Percentiles rank a stretch among this genome's conserved stretches.
Conservation (phyloP, 148 eudicot genomes). For the Arbutus unedo region DNA sequence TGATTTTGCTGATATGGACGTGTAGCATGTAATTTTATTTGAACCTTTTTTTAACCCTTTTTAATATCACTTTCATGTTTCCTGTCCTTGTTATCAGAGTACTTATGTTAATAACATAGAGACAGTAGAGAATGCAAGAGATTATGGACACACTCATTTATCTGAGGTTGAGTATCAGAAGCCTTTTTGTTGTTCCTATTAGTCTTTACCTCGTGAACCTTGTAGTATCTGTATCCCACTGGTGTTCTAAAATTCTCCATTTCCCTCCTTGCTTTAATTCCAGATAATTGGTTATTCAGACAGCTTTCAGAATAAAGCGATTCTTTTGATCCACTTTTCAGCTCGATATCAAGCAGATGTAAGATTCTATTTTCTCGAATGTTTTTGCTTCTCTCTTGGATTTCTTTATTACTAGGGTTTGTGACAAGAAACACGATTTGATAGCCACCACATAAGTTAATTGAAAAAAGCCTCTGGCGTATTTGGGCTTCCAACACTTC, state of each 20-base stretch:
- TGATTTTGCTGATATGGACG: neutral
- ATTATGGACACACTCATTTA: conserved; percentile 85
- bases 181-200: conserved; percentile 3
- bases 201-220: neutral
- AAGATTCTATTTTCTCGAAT: conserved; percentile 28
- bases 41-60: neutral
- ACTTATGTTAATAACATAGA: conserved; percentile 58
- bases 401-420: neutral
- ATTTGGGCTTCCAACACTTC: neutral
- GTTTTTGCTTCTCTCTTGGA: neutral
- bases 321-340: conserved; percentile 92
- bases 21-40: neutral
- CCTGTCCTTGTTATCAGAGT: conserved; percentile 43
- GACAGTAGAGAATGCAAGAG: conserved; percentile 79
- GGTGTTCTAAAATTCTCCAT: neutral
- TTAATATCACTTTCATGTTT: neutral
- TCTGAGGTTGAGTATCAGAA: conserved; percentile 52
- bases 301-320: conserved; percentile 78
- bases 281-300: conserved; percentile 68
- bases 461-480: neutral
- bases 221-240: neutral
- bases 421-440: neutral
- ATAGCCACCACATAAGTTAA: neutral
- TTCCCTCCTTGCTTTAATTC: neutral
- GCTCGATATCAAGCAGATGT: conserved; percentile 77